Conservation (phyloP, 2,329 filamentous ascomycete genomes). For the Pseudodiploospora longispora region DNA sequence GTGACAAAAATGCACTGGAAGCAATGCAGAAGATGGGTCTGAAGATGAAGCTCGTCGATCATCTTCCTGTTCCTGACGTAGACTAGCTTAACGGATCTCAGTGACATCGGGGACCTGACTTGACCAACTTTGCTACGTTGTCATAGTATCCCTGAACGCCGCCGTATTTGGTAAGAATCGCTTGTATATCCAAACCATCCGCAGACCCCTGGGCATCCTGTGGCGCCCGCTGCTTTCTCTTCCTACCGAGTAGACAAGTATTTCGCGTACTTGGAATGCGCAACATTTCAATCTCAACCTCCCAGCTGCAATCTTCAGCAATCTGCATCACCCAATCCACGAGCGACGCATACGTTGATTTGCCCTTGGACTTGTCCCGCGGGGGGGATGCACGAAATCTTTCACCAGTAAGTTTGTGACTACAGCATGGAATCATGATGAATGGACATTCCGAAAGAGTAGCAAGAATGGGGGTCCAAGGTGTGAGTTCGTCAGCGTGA, state of each 20-base stretch:
- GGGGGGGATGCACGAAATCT: conserved; percentile 60
- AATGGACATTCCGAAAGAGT: conserved; percentile 70
- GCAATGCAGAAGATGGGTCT: conserved; percentile 60
- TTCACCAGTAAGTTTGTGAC: conserved; percentile 72
- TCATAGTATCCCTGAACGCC: conserved; percentile 50
- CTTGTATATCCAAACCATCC: conserved; percentile 30
- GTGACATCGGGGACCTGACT: conserved; percentile 33
- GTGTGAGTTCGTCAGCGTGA: conserved; percentile 90
- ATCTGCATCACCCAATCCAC: conserved; percentile 70
- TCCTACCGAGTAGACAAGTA: conserved; percentile 66
- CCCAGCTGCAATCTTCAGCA: conserved; percentile 64
- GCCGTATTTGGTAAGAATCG: conserved; percentile 42
- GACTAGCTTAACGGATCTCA: conserved; percentile 25
- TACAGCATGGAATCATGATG: conserved; percentile 92
- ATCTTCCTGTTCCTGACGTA: conserved; percentile 65
- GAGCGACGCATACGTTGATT: conserved; percentile 74
- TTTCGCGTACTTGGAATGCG: conserved; percentile 91
- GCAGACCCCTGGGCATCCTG: background rate
- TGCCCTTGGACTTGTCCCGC: conserved; percentile 38
- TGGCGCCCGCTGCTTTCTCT: conserved; percentile 16
- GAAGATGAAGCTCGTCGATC: conserved; percentile 66
- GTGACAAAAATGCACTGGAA: conserved; percentile 55
- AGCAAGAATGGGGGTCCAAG: conserved; percentile 89
- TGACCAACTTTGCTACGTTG: conserved; percentile 55
- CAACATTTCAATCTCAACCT: conserved; percentile 74